A percentile compares a stretch with the other conserved stretches of the same genome.
These are phyloP conservation scores for Amauroascus verrucosus DNA, from an alignment of 2,329 filamentous ascomycete genomes.

Conservation along the genomic window DNA sequence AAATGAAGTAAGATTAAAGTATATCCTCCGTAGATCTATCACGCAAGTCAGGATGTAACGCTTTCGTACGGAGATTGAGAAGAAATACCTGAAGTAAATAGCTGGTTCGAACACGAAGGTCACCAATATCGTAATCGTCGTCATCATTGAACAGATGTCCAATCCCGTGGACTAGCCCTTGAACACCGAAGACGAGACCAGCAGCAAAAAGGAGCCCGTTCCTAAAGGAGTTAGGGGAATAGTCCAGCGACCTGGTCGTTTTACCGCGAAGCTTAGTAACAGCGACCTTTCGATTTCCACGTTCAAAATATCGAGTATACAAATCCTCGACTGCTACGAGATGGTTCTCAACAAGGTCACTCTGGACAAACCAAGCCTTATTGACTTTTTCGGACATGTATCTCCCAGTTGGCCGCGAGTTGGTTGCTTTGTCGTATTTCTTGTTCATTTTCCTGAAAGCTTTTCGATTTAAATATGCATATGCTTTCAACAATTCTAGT, in stretches of 20 bases:
- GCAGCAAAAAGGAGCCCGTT: conserved; percentile 58
- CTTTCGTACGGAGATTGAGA: background rate
- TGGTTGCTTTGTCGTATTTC: conserved; percentile 89
- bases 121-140: conserved; percentile 23
- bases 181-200: conserved; percentile 54
- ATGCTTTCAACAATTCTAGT: conserved; percentile 83
- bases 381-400: conserved; percentile 91
- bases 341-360: conserved; percentile 69
- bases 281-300: conserved; percentile 84
- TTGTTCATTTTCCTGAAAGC: conserved; percentile 98
- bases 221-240: conserved; percentile 49
- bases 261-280: conserved; percentile 74
- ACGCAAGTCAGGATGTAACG: background rate
- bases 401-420: conserved; percentile 62
- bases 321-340: conserved; percentile 77
- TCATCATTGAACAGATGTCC: conserved; percentile 42
- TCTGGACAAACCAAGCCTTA: conserved; percentile 82
- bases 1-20: conserved; percentile 75
- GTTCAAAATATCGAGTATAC: conserved; percentile 89
- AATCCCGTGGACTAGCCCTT: conserved; percentile 54
- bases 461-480: conserved; percentile 77
- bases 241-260: conserved; percentile 48
- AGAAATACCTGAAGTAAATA: conserved; percentile 54
- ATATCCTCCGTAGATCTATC: conserved; percentile 79
- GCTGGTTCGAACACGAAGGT: conserved; percentile 45